Percentiles rank a stretch among this genome's conserved stretches.
Conservation (phyloP, 2,329 filamentous ascomycete genomes). For the Sporothrix brunneoviolacea region DNA sequence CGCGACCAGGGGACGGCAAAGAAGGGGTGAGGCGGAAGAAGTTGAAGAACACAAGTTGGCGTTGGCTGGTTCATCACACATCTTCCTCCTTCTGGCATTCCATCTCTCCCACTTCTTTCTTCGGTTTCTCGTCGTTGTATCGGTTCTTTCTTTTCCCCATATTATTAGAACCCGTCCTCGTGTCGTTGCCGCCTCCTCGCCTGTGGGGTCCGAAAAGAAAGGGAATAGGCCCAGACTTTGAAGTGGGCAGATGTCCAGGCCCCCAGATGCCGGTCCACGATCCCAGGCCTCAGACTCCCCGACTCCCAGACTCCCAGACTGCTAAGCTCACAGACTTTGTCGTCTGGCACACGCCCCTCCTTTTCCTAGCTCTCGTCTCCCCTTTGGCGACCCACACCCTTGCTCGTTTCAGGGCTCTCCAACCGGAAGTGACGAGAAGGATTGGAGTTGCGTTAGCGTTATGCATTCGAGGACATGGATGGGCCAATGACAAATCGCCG, state of each 20-base stretch:
- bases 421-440: constrained; percentile 4
- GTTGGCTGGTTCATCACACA: neutral
- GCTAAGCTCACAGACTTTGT: constrained; percentile 2
- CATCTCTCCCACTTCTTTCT: neutral
- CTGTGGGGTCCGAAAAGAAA: no score
- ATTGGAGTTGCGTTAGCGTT: constrained; percentile 2
- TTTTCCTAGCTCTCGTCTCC: no score
- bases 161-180: no score
- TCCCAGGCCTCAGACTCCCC: no score
- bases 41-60: neutral
- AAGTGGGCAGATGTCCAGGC: no score
- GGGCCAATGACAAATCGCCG: constrained; percentile 6
- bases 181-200: no score
- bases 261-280: no score
- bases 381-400: neutral
- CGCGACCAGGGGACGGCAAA: neutral
- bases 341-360: neutral
- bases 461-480: neutral
- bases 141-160: no score
- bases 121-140: neutral
- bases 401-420: constrained; percentile 7
- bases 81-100: neutral
- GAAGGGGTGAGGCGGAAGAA: neutral
- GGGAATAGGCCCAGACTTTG: no score
- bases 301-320: no score